phyloP scores from a whole-genome alignment of 176 grass and related monocot species.

The Oryza rufipogon region DNA sequence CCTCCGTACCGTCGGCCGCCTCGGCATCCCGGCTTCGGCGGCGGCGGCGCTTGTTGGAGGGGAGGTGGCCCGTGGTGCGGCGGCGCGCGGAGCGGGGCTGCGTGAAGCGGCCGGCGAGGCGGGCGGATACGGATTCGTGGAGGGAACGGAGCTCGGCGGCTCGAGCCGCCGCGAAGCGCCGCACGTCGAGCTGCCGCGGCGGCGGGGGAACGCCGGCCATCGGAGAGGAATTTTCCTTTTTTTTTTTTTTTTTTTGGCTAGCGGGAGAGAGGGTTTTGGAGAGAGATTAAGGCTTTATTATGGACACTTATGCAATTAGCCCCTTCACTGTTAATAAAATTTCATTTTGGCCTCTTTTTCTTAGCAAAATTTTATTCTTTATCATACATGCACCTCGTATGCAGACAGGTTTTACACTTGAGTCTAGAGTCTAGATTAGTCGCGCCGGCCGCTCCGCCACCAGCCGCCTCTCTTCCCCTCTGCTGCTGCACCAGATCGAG shows the following conservation, averaged over 20 bases:
- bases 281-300: neutral
- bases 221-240: neutral
- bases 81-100: conserved; percentile 62
- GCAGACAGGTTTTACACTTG: too few species aligned
- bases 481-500: too few species aligned
- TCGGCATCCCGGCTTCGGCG: conserved; percentile 16
- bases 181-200: conserved; percentile 61
- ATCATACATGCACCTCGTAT: too few species aligned
- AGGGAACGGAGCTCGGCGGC: conserved; percentile 63
- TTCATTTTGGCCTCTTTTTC: too few species aligned
- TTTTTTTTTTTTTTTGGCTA: too few species aligned
- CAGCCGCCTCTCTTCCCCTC: too few species aligned
- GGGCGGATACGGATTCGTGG: conserved; percentile 51
- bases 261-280: neutral
- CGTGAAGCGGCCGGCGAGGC: conserved; percentile 47
- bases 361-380: too few species aligned
- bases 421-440: too few species aligned
- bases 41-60: conserved; percentile 42
- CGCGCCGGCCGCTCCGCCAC: too few species aligned
- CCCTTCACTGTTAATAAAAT: neutral
- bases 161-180: conserved; percentile 66
- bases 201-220: conserved; percentile 49
- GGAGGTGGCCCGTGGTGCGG: conserved; percentile 75
- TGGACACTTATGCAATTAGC: neutral
- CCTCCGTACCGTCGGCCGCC: neutral